phyloP scores from a whole-genome alignment of 1,139 yeast species.

The Blastobotrys indianensis region DNA sequence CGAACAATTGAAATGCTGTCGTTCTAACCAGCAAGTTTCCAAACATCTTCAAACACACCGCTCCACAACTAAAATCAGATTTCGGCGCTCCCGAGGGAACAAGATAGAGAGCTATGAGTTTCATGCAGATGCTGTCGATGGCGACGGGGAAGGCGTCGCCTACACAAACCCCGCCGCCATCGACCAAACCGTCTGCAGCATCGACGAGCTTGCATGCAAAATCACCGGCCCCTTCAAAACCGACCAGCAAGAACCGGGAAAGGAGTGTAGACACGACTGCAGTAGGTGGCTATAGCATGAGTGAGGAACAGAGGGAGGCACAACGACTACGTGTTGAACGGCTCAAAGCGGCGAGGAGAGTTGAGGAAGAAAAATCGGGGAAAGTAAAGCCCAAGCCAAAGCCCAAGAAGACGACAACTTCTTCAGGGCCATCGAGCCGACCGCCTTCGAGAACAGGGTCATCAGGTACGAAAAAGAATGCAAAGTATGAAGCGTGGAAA shows the following conservation, averaged over 20 bases:
- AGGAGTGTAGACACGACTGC: not conserved
- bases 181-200: constrained; percentile 1
- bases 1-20: no score
- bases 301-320: constrained; percentile 23
- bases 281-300: constrained; percentile 10
- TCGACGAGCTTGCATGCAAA: not conserved
- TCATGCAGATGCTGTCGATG: constrained; percentile 26
- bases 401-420: constrained; percentile 5
- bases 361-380: constrained; percentile 17
- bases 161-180: not conserved
- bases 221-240: constrained; percentile 3
- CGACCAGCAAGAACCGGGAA: not conserved
- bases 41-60: no score
- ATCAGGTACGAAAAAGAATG: no score
- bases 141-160: constrained; percentile 13
- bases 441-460: no score
- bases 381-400: constrained; percentile 11
- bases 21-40: no score
- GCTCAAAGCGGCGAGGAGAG: constrained; percentile 26
- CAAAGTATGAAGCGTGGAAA: not conserved
- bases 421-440: constrained; percentile 6
- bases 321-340: constrained; percentile 27
- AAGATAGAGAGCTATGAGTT: constrained; percentile 17
- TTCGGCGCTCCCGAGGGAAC: no score
- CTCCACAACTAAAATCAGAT: no score